Base-by-base conservation (phyloP, 306 rosid genomes). In the Echinosophora koreensis region DNA sequence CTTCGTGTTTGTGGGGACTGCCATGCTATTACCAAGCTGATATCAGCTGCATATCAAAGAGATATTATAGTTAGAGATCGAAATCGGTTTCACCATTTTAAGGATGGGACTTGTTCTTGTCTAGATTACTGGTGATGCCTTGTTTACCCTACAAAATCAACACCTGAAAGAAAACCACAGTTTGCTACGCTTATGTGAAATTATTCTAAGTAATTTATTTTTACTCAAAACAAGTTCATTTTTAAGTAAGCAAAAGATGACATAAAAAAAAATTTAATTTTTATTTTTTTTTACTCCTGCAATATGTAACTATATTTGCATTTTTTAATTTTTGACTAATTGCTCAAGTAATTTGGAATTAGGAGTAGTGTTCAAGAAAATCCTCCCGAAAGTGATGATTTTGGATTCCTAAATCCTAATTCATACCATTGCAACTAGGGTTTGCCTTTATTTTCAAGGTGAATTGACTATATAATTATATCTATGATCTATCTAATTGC, bases 1-100 rank as follows among this genome's bases (percentile, higher is more conserved):
- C 83, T 83, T 41, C 70, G 89, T 51, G 83, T 86, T 41, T 83
- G 89, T 69, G 67, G 61, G 68, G 87, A 86, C 44, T 77, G 84
- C 57, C 85, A 83, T 73, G 81, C 8, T 47, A 15, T 52, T 41
- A 77, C 77, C 7, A 86, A 86, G 77, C 58, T 83, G 47, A 74
- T 86, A 68, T 86, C 87, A 7, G 42, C 6, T 6, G 80, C 50
- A 46, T 74, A 77, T 77, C 79, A 60, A 41, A 77, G 70, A 77
- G 77, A 77, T 15, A 83, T 86, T 63, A 69, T 83, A 55, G 85
- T 80, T 39, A 80, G 87, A 80, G 87, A 86, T 69, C 65, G 81
- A 56, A 77, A 60, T 84, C 49, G 87, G 73, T 84, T 84, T 71
- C 87, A 80, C 74, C 84, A 80, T 84, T 80, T 84, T 71, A 77